Evolutionary conservation across 768 basidiomycete species (phyloP), one percentile per base, ranked within the genome.

Genomic region (Sarcomyxa edulis): DNA sequence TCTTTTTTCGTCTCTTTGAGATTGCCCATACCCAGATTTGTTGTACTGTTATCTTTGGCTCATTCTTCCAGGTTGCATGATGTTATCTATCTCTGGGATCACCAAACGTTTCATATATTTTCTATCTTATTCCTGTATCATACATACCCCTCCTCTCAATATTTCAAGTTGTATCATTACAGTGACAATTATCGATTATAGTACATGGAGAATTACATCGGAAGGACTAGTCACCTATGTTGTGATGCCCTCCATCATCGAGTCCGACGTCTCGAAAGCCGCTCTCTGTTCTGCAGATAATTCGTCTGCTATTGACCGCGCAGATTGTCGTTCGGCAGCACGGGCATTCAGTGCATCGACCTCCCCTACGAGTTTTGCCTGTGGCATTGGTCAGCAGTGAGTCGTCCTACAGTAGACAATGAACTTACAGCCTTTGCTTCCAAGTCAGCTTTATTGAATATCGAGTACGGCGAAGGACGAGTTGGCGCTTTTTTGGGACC

Each of bases 361-460:
- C 43, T 86, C 84, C 15, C 64, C 64, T 40, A 70, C 65, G 21
- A 85, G 57, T 45, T 76, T 78, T 11, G 65, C 64, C 84, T 84
- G 36, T 9, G 27, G 12, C 30, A 29, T 35, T 26, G 37, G 16
- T 23, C 23, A 31, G 14, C 3, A 22, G 24, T 27, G 30, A 38
- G 34, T 21, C 26, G 20, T n/a, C 21, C 28, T 20, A 16, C 19
- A 35, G 22, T 12, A 31, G 19, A 5, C 14, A 16, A 37, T 12
- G 21, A 12, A 65, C 76, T 25, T 42, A 78, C 84, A 39, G 66
- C 56, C 54, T 79, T 78, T 23, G 61, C 62, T 37, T 81, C 76
- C 4, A 86, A 50, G 4, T 82, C 77, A 7, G 61, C 42, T 45
- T 71, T 65, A 50, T 78, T 62, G 53, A 85, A 85, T 36, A 77